Evolutionary conservation across 306 rosid genomes (phyloP).

Genomic region (Cucurbita ficifolia): DNA sequence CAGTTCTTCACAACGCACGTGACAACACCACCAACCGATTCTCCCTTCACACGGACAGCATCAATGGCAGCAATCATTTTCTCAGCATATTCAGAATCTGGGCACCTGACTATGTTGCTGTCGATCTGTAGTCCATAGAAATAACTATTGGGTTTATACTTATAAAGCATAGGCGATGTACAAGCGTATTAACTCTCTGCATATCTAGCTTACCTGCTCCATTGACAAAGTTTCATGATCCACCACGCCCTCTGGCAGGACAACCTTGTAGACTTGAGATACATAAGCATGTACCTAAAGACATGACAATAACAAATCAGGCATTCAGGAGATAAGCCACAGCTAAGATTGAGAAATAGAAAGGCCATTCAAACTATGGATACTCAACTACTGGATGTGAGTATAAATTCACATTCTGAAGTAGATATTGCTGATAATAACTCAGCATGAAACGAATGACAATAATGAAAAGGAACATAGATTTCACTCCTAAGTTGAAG

Average conservation of each 20-base stretch:
- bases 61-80: slow-evolving; percentile 92
- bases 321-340: background rate
- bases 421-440: background rate
- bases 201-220: slow-evolving; percentile 33
- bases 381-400: background rate
- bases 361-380: background rate
- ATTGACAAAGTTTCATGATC: slow-evolving; percentile 45
- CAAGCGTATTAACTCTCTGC: background rate
- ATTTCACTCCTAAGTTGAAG: background rate
- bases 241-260: slow-evolving; percentile 54
- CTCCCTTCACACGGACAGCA: slow-evolving; percentile 70
- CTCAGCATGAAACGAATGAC: background rate
- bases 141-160: background rate
- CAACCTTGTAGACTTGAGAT: slow-evolving; percentile 80
- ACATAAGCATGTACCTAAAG: slow-evolving; percentile 84
- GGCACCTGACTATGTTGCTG: slow-evolving; percentile 91
- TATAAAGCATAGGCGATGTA: background rate
- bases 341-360: background rate
- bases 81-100: slow-evolving; percentile 84
- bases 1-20: slow-evolving; percentile 86
- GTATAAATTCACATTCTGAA: background rate
- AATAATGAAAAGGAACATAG: background rate
- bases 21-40: slow-evolving; percentile 88
- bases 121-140: slow-evolving; percentile 42
- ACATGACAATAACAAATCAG: slow-evolving; percentile 8